Conservation (phyloP, 345 rosid genomes). For the Hibiscus trionum region DNA sequence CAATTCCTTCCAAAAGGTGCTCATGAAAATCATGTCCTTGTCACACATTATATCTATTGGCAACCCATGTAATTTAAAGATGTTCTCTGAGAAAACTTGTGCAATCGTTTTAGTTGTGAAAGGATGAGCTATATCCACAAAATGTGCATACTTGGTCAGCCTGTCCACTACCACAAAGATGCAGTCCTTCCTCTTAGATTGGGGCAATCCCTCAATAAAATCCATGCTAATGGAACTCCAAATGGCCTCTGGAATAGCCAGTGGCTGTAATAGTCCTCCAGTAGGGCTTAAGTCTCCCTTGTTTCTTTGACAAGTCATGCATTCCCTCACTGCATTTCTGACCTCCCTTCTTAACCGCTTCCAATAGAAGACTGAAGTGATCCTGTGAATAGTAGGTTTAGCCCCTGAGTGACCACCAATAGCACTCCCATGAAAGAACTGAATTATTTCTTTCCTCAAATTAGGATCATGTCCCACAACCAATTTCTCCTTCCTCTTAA, state of each 20-base stretch:
- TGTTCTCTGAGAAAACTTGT: neutral
- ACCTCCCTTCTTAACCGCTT: neutral
- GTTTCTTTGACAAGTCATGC: neutral
- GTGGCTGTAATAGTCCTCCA: neutral
- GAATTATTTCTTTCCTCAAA: fast-evolving
- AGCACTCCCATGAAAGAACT: neutral
- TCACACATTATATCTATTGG: neutral
- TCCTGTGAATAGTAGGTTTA: fast-evolving
- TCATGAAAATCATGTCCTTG: neutral
- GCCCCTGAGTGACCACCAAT: neutral
- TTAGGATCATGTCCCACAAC: neutral
- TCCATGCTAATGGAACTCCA: neutral
- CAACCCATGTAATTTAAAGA: neutral
- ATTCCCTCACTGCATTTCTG: fast-evolving
- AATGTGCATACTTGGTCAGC: neutral
- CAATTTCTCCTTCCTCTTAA: neutral
- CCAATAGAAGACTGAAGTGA: neutral
- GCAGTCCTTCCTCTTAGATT: fast-evolving
- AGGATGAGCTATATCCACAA: fast-evolving
- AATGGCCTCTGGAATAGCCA: neutral
- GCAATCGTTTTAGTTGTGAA: neutral
- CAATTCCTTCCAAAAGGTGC: neutral
- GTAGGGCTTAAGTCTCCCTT: neutral
- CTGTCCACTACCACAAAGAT: neutral
- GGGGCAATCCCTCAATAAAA: neutral